Evolutionary conservation across 2,329 filamentous ascomycete genomes (phyloP).

Genomic region (Davidsoniella neocaledoniae): DNA sequence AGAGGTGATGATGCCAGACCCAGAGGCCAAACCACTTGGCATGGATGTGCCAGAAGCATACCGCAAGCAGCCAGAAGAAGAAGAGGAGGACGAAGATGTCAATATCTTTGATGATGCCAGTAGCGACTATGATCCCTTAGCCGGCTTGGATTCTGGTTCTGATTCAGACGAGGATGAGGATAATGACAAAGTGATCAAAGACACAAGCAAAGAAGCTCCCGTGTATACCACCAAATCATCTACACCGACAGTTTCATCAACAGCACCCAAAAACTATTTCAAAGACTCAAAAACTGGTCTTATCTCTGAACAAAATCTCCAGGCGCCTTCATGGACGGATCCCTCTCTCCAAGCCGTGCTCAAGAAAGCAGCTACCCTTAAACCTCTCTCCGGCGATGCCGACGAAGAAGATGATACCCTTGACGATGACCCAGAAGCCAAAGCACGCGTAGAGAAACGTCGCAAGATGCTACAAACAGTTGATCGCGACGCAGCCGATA

Average conservation of each 20-base stretch:
- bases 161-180: slow-evolving; percentile 27
- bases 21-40: slow-evolving; percentile 39
- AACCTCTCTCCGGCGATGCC: slow-evolving; percentile 26
- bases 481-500: slow-evolving; percentile 71
- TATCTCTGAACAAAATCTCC: slow-evolving; percentile 33
- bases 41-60: slow-evolving; percentile 50
- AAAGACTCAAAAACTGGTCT: slow-evolving; percentile 38
- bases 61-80: slow-evolving; percentile 27
- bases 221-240: slow-evolving; percentile 3
- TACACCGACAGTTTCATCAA: slow-evolving; percentile 20
- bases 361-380: slow-evolving; percentile 60
- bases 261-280: slow-evolving; percentile 42
- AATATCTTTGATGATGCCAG: slow-evolving; percentile 51
- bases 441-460: slow-evolving; percentile 48
- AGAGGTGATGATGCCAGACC: slow-evolving; percentile 31
- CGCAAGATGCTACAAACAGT: slow-evolving; percentile 57
- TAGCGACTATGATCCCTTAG: slow-evolving; percentile 51
- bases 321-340: slow-evolving; percentile 46
- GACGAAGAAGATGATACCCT: slow-evolving; percentile 23
- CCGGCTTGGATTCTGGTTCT: slow-evolving; percentile 30
- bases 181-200: slow-evolving; percentile 19
- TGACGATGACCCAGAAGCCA: slow-evolving; percentile 26
- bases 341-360: slow-evolving; percentile 69
- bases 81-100: slow-evolving; percentile 37
- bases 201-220: not conserved